phyloP scores from a whole-genome alignment of 1,139 yeast genomes.

The Debaryomyces singareniensis region DNA sequence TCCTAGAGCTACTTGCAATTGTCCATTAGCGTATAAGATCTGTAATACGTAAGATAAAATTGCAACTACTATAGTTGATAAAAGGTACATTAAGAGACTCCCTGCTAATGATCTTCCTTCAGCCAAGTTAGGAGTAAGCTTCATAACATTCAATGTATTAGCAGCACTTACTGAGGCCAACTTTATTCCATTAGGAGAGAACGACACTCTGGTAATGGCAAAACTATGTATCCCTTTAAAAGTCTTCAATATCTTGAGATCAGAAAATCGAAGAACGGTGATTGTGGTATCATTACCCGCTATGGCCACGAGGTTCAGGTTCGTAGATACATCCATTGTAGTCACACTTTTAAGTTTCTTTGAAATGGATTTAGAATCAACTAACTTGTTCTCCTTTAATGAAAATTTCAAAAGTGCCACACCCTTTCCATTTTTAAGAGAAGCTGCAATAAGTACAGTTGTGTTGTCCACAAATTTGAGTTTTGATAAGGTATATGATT shows the following conservation, averaged over 20 bases:
- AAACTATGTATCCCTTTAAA: conserved; percentile 65
- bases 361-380: conserved; percentile 39
- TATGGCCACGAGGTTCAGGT: conserved; percentile 52
- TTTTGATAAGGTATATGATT: conserved; percentile 40
- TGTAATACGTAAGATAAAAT: conserved; percentile 43
- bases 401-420: conserved; percentile 39
- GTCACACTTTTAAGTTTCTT: conserved; percentile 60
- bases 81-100: conserved; percentile 30
- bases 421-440: conserved; percentile 36
- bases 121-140: conserved; percentile 49
- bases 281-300: conserved; percentile 77
- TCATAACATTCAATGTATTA: conserved; percentile 59
- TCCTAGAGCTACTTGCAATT: conserved; percentile 19
- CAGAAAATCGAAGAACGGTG: conserved; percentile 44
- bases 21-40: conserved; percentile 30
- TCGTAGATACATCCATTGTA: conserved; percentile 49
- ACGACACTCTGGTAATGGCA: conserved; percentile 70
- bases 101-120: conserved; percentile 39
- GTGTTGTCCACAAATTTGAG: conserved; percentile 52
- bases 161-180: conserved; percentile 82
- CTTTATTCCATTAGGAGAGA: conserved; percentile 62
- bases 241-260: conserved; percentile 43
- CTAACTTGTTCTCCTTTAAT: conserved; percentile 33
- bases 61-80: conserved; percentile 40
- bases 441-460: conserved; percentile 52